A percentile compares a stretch with the other conserved stretches of the same genome.
Evolutionary conservation across 768 basidiomycete species (phyloP).

Genomic region (Boletus insuetus): DNA sequence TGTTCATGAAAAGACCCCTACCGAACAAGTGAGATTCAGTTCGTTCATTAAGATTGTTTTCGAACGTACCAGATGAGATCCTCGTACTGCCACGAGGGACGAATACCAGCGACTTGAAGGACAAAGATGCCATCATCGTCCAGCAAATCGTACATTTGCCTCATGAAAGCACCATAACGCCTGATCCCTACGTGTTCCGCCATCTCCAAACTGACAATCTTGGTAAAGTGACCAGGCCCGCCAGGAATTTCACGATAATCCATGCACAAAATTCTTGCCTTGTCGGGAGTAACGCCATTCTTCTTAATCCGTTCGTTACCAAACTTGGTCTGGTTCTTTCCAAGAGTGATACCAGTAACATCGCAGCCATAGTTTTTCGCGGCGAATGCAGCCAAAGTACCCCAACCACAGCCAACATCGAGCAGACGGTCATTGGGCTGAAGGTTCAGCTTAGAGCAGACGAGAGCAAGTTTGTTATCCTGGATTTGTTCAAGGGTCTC

Average conservation of each 20-base stretch:
- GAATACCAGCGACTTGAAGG: constrained; percentile 95
- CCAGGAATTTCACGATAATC: constrained; percentile 91
- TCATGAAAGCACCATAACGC: constrained; percentile 84
- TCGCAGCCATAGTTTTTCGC: constrained; percentile 98
- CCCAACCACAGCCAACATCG: constrained; percentile 95
- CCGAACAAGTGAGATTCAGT: background rate
- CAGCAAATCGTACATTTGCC: constrained; percentile 88
- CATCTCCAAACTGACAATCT: constrained; percentile 98
- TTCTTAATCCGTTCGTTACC: constrained; percentile 83
- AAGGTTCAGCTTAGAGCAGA: constrained; percentile 92
- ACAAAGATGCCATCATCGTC: constrained; percentile 95
- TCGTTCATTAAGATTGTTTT: background rate
- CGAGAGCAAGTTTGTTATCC: constrained; percentile 95
- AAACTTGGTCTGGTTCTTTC: constrained; percentile 87
- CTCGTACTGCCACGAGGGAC: constrained; percentile 97
- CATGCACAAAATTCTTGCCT: constrained; percentile 88
- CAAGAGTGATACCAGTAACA: constrained; percentile 93
- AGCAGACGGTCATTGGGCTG: constrained; percentile 81
- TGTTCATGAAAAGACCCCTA: constrained; percentile 97
- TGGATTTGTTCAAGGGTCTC: constrained; percentile 93
- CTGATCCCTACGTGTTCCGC: constrained; percentile 98
- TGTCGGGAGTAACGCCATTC: constrained; percentile 69
- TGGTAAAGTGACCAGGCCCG: constrained; percentile 73
- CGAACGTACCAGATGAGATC: constrained; percentile 85
- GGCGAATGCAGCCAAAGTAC: constrained; percentile 90